A percentile compares a stretch with the other conserved stretches of the same genome.
Conservation (phyloP, 192 early-diverging fungal species). For the Rhizophagus clarus region DNA sequence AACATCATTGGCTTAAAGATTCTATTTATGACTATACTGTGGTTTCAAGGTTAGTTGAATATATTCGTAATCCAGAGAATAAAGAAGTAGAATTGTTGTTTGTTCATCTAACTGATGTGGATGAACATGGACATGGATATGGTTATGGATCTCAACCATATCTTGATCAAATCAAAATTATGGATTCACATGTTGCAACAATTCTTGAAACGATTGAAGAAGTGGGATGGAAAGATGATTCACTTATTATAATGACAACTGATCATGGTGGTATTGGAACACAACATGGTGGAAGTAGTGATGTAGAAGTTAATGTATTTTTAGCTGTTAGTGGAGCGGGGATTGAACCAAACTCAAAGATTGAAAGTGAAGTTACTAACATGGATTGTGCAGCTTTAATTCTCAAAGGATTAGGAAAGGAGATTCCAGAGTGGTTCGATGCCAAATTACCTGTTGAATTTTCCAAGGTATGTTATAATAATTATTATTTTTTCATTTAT, state of each 20-base stretch:
- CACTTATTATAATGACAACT: conserved; percentile 26
- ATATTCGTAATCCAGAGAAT: conserved; percentile 9
- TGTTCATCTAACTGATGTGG: conserved; percentile 24
- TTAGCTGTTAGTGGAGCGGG: conserved; percentile 7
- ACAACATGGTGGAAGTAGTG: conserved; percentile 15
- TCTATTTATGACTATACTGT: conserved; percentile 14
- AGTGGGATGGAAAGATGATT: conserved; percentile 9
- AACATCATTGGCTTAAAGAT: conserved; percentile 8
- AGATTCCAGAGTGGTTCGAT: conserved; percentile 29
- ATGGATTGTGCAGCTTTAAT: conserved; percentile 29
- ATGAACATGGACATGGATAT: conserved; percentile 8
- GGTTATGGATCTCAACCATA: conserved; percentile 12
- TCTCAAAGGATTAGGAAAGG: conserved; percentile 10
- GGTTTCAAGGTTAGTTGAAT: not conserved
- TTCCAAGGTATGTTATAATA: not conserved
- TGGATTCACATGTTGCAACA: conserved; percentile 8
- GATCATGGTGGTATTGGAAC: conserved; percentile 24
- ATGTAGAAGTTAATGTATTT: conserved; percentile 18
- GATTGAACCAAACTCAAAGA: conserved; percentile 10
- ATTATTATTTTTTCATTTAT: too few species aligned
- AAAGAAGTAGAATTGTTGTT: conserved; percentile 19
- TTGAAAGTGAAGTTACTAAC: conserved; percentile 14
- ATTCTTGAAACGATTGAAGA: conserved; percentile 17
- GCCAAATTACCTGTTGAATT: conserved; percentile 12
- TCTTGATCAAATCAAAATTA: conserved; percentile 20